phyloP scores from a whole-genome alignment of 225 moss, liverwort and hornwort genomes.

The Bryum argenteum region DNA sequence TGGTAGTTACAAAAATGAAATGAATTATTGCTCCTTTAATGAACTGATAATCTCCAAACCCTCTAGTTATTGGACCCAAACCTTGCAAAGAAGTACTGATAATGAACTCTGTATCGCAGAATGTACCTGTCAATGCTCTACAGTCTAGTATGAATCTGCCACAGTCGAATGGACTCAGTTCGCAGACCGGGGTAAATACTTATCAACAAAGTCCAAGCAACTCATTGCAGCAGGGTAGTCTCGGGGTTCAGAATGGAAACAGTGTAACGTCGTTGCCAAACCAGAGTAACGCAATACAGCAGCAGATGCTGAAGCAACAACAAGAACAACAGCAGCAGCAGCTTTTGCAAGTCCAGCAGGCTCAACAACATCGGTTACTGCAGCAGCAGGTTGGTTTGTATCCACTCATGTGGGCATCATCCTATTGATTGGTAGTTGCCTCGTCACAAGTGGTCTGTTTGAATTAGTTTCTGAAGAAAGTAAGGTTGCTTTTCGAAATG shows the following conservation, averaged over 20 bases:
- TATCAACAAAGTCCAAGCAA: conserved; percentile 68
- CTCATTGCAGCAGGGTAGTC: conserved; percentile 68
- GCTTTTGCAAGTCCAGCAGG: conserved; percentile 70
- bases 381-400: conserved; percentile 60
- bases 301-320: conserved; percentile 64
- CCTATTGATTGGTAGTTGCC: conserved; percentile 3
- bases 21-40: neutral
- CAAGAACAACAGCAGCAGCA: conserved; percentile 86
- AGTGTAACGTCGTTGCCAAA: conserved; percentile 53
- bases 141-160: conserved; percentile 63
- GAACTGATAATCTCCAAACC: neutral
- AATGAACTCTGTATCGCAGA: conserved; percentile 38
- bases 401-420: conserved; percentile 1
- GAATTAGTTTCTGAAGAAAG: conserved; percentile 23
- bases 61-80: conserved; percentile 15
- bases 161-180: conserved; percentile 57
- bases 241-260: conserved; percentile 56
- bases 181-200: conserved; percentile 49
- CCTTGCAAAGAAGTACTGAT: conserved; percentile 2
- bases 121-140: conserved; percentile 50
- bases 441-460: neutral
- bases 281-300: conserved; percentile 68
- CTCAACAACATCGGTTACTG: conserved; percentile 73
- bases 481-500: conserved; percentile 12
- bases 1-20: neutral